Percentiles rank a stretch among this genome's conserved stretches.
Evolutionary conservation across 1,284 basidiomycete genomes (phyloP).

Genomic region (Ustilago sp.): DNA sequence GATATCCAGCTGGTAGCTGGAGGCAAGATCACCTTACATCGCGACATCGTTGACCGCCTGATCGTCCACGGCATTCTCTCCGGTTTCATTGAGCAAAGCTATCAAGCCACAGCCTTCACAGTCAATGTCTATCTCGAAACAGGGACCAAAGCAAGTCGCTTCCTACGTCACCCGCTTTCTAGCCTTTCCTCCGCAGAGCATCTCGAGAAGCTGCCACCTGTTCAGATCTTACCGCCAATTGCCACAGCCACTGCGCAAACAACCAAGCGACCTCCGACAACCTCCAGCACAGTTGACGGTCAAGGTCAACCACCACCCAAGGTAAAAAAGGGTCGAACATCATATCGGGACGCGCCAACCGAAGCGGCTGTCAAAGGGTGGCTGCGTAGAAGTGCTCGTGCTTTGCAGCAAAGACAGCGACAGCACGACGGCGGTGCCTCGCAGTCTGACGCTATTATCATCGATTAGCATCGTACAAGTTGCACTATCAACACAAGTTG

Average conservation of each 20-base stretch:
- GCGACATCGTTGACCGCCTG: conserved; percentile 58
- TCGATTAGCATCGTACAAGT: conserved; percentile 10
- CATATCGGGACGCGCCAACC: background rate
- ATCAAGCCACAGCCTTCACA: conserved; percentile 61
- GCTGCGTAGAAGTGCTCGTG: background rate
- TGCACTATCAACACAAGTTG: background rate
- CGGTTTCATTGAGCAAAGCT: conserved; percentile 54
- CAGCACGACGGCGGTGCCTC: conserved; percentile 15
- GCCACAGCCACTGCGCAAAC: conserved; percentile 9
- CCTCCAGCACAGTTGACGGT: background rate
- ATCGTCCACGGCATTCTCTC: conserved; percentile 56
- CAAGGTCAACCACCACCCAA: background rate
- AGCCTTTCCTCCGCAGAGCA: conserved; percentile 2
- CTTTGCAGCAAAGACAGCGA: background rate
- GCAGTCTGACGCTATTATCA: conserved; percentile 21
- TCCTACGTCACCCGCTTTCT: conserved; percentile 30
- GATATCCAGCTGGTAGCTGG: conserved; percentile 51
- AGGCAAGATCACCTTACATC: conserved; percentile 55
- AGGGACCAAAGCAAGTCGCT: conserved; percentile 24
- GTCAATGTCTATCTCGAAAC: conserved; percentile 63
- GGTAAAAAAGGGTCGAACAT: conserved; percentile 9
- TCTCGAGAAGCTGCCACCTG: conserved; percentile 15
- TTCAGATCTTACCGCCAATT: conserved; percentile 28
- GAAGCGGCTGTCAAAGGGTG: background rate
- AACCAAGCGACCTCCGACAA: conserved; percentile 14